A percentile compares a stretch with the other conserved stretches of the same genome.
phyloP scores from a whole-genome alignment of 352 stramenopile species.

The Blastocystis sp. region DNA sequence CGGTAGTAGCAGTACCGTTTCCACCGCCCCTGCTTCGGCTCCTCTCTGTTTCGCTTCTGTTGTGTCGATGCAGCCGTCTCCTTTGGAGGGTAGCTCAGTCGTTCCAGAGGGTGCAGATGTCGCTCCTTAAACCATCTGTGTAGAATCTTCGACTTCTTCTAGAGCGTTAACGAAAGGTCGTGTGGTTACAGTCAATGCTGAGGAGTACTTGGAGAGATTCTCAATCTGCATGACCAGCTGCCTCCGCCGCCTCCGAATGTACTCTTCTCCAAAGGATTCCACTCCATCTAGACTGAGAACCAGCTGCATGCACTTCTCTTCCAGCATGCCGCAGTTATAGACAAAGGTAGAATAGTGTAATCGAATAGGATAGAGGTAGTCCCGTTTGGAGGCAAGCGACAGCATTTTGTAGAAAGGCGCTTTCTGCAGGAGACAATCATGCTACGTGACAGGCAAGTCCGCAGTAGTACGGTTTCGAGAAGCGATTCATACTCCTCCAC shows the following conservation, averaged over 20 bases:
- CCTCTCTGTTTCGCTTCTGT: neutral
- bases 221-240: conserved; percentile 26
- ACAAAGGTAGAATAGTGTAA: conserved; percentile 51
- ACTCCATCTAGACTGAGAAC: conserved; percentile 34
- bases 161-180: neutral
- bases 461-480: neutral
- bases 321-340: conserved; percentile 50
- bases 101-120: conserved; percentile 14
- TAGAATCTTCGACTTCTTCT: conserved; percentile 5
- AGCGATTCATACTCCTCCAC: conserved; percentile 42
- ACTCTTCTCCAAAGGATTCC: conserved; percentile 15
- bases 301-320: conserved; percentile 35
- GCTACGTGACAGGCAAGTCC: neutral
- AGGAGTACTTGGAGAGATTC: neutral
- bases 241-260: conserved; percentile 11
- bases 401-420: conserved; percentile 27
- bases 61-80: neutral
- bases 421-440: neutral
- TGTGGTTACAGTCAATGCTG: neutral
- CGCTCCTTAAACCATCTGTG: conserved; percentile 39
- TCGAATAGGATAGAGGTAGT: conserved; percentile 43
- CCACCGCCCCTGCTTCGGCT: too few species aligned
- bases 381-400: neutral
- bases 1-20: too few species aligned
- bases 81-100: neutral